phyloP scores from a whole-genome alignment of 176 grass and related monocot species.

The Bromus sterilis region DNA sequence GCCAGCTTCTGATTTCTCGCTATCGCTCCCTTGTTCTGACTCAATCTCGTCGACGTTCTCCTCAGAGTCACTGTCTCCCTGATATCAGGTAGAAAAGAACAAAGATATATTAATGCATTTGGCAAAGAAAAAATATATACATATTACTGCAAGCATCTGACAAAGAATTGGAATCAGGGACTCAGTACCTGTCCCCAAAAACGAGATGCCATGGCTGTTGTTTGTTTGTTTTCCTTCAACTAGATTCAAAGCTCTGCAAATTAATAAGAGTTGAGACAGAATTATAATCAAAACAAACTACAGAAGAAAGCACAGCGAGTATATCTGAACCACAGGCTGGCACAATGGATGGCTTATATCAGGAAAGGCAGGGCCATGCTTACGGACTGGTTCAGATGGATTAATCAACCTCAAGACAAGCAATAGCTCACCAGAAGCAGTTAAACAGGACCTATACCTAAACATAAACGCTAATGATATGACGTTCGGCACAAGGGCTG shows the following conservation, averaged over 20 bases:
- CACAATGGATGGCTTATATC: background rate
- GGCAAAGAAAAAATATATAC: background rate
- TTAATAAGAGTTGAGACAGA: background rate
- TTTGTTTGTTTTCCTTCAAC: background rate
- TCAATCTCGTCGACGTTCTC: conserved; percentile 49
- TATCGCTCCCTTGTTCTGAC: conserved; percentile 38
- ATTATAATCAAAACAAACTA: background rate
- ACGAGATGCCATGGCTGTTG: conserved; percentile 62
- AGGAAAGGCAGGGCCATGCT: background rate
- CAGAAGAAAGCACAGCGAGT: background rate
- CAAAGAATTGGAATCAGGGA: background rate
- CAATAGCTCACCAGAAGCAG: background rate
- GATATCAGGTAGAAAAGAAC: background rate
- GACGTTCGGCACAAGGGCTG: too few species aligned
- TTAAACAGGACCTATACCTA: too few species aligned
- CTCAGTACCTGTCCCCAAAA: conserved; percentile 64
- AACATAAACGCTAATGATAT: too few species aligned
- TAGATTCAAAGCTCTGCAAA: conserved; percentile 7
- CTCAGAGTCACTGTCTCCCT: conserved; percentile 77
- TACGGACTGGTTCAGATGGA: background rate
- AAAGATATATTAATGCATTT: background rate
- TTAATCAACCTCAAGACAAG: background rate
- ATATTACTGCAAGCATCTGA: background rate
- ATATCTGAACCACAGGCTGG: background rate
- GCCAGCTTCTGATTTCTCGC: conserved; percentile 18